Evolutionary conservation across 1,284 basidiomycete species (phyloP), one percentile per base, ranked within the genome.

Genomic region (Moesziomyces sp.): DNA sequence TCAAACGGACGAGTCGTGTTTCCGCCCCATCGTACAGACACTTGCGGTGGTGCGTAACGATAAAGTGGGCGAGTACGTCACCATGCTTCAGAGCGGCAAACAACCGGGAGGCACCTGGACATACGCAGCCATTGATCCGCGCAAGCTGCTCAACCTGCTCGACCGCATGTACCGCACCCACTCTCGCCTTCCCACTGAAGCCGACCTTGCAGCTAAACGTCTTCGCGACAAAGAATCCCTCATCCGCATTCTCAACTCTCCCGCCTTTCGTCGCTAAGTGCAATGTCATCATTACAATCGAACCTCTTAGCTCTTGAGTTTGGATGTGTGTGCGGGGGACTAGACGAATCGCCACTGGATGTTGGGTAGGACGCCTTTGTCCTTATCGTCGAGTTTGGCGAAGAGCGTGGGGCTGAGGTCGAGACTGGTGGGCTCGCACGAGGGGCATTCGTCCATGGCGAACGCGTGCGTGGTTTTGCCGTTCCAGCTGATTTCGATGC

Each of bases 371-470:
- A 64, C 56, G 42, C 79, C 79, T 38, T 63, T 59, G 18, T 67
- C 73, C 53, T 58, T 55, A 24, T 45, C 21, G 26, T 72, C 74
- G 21, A 80, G 35, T 7, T 18, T 35, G 1, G 52, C 44, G 86
- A 97, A 97, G 30, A 97, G 88, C 44, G 89, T 88, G 5, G 84
- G 82, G 13, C 91, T 91, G 62, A 94, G 86, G 86, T 97, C 94
- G 55, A 96, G 88, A 43, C 88, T 91, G 23, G 88, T 89, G 43
- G 83, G 87, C 1, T 89, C 88, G 80, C 92, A 94, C n/a, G 87
- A 88, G 52, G 88, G 88, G 82, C 92, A 93, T 89, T 69, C 86
- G 80, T 93, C 92, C 76, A 87, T 87, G 64, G 93, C 88, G 6
- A 84, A 86, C 0, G 91, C 92, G 3, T 81, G 73, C 2, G 88